These are phyloP conservation scores for Ascochyta koolunga DNA, from an alignment of 2,329 filamentous ascomycete genomes.

Conservation along the genomic window DNA sequence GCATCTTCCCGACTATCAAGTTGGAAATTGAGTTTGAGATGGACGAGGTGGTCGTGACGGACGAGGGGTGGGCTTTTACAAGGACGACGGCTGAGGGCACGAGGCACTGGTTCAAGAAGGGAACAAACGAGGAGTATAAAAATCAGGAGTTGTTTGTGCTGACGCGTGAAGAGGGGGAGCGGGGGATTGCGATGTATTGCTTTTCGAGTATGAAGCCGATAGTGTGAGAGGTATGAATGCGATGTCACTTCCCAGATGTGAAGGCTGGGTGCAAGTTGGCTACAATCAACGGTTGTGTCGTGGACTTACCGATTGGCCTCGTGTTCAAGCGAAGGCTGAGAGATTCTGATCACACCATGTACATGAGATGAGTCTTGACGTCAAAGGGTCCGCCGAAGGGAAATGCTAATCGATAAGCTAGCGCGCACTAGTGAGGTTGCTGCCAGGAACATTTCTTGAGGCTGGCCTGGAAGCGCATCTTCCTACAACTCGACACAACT, in stretches of 20 bases:
- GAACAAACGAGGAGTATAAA: conserved; percentile 9
- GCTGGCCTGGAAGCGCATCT: background rate
- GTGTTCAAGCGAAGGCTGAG: background rate
- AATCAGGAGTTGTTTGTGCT: conserved; percentile 16
- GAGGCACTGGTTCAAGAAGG: conserved; percentile 15
- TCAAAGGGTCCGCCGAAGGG: background rate
- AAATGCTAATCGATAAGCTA: conserved; percentile 7
- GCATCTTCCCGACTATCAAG: conserved; percentile 15
- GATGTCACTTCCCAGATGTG: too few relatives aligned
- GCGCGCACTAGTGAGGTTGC: background rate
- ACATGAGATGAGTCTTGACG: background rate
- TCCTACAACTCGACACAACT: background rate
- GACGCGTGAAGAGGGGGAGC: conserved; percentile 1
- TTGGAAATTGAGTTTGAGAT: conserved; percentile 15
- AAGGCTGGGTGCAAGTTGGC: too few relatives aligned
- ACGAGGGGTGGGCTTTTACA: conserved; percentile 14
- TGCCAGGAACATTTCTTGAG: conserved; percentile 12
- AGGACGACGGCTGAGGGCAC: conserved; percentile 14
- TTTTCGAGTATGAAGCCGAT: conserved; percentile 17
- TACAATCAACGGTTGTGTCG: background rate
- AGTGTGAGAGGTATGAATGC: background rate
- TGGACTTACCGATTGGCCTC: too few relatives aligned
- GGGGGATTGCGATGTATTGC: conserved; percentile 16
- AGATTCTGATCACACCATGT: too few relatives aligned
- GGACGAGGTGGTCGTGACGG: conserved; percentile 13